Conservation (phyloP, 148 eudicot genomes). For the Camellia granthamiana region DNA sequence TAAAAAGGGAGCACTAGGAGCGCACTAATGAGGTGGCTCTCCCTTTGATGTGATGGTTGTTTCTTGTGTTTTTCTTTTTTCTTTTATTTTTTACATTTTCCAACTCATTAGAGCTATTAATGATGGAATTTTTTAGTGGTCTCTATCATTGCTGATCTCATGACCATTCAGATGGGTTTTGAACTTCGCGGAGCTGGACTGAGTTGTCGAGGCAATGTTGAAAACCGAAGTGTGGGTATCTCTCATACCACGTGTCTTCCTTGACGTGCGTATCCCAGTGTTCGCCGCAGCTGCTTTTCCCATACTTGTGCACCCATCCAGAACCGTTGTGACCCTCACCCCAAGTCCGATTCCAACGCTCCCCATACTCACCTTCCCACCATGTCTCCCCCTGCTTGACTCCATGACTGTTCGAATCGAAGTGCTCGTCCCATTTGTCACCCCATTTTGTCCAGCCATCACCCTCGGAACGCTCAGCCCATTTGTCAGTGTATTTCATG, state of each 20-base stretch:
- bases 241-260: constrained; percentile 90
- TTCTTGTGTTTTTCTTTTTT: no score
- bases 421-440: constrained; percentile 93
- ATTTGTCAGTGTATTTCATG: constrained; percentile 85
- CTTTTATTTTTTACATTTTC: no score
- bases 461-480: constrained; percentile 89
- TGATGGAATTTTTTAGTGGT: no score
- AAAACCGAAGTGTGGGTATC: constrained; percentile 77
- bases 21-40: no score
- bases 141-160: no score
- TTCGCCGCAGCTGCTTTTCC: constrained; percentile 82
- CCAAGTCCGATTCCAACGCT: constrained; percentile 92
- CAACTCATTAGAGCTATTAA: no score
- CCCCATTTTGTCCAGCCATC: constrained; percentile 96
- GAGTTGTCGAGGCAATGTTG: constrained; percentile 76
- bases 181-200: constrained; percentile 67
- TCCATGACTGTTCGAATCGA: constrained; percentile 54
- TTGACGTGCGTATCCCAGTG: constrained; percentile 87
- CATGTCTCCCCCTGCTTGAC: constrained; percentile 92
- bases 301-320: constrained; percentile 95
- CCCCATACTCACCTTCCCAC: constrained; percentile 88
- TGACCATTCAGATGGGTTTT: constrained; percentile 55
- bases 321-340: constrained; percentile 87
- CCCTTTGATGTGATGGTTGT: no score
- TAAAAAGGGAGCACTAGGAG: no score